These are phyloP conservation scores for Sphagnum tenellum DNA, from an alignment of 225 moss, liverwort and hornwort species.

Conservation along the genomic window DNA sequence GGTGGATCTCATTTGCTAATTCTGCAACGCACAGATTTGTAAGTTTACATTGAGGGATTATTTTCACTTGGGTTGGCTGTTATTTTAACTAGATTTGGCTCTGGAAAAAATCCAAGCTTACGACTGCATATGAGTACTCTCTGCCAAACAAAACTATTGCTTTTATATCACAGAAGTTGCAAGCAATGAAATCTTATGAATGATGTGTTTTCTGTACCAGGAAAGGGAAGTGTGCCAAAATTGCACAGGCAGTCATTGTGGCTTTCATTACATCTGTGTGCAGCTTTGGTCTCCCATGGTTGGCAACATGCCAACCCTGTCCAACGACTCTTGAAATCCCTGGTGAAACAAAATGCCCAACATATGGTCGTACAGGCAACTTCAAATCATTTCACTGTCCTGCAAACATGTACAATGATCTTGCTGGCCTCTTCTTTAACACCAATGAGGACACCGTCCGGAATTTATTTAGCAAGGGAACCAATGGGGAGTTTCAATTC, in stretches of 20 bases:
- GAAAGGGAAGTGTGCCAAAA: constrained; percentile 19
- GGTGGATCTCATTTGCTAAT: too few relatives aligned
- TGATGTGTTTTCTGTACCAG: constrained; percentile 4
- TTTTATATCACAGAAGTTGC: too few relatives aligned
- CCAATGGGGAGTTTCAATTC: constrained; percentile 17
- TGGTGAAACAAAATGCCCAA: constrained; percentile 18
- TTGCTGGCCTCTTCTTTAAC: constrained; percentile 45
- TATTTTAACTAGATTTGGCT: too few relatives aligned
- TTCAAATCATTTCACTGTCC: constrained; percentile 37
- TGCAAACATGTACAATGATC: constrained; percentile 30
- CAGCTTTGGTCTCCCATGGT: constrained; percentile 31
- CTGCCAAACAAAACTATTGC: too few relatives aligned
- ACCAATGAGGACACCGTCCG: constrained; percentile 46
- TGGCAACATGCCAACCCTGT: constrained; percentile 32
- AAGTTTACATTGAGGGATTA: too few relatives aligned
- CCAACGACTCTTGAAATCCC: constrained; percentile 3
- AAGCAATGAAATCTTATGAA: too few relatives aligned
- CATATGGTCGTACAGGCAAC: constrained; percentile 28
- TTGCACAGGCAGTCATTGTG: constrained; percentile 23
- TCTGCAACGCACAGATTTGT: too few relatives aligned
- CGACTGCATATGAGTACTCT: too few relatives aligned
- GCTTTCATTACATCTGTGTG: constrained; percentile 32
- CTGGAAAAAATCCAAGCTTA: too few relatives aligned
- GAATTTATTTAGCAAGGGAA: constrained; percentile 39
- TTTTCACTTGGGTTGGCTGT: not conserved